Evolutionary conservation across 2,329 filamentous ascomycete genomes (phyloP), one percentile per base, ranked within the genome.

Genomic region (Diaporthe capsici): DNA sequence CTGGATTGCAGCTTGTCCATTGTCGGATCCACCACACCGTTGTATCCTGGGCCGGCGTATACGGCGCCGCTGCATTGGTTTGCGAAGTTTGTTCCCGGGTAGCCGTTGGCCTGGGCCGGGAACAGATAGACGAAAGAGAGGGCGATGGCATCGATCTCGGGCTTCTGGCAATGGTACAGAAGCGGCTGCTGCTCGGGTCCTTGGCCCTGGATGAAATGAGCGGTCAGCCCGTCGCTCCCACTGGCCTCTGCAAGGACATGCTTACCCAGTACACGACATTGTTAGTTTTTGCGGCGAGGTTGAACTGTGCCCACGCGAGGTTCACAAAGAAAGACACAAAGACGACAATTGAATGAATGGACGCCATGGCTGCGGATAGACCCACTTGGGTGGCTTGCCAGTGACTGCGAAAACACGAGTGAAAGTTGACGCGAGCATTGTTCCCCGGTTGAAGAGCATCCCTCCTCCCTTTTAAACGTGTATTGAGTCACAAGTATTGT

Each of bases 191-290:
- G 85, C 71, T 82, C 80, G 2, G 82, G 79, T 71, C 85, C 86
- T 82, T 85, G 82, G 44, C 86, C 85, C 85, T 87, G 73, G 70
- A 10, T 13, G 7, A 6, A 17, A 65, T 47, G 10, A 57, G 4
- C 12, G 47, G 49, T 75, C 15, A 67, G 68, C 49, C 73, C 12
- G 73, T 68, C 2, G 31, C 20, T 63, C 9, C n/a, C 13, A 22
- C 75, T 2, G 63, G 25, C 12, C 49, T 42, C 22, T 25, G 31
- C 17, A 8, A 5, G 4, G 25, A 25, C 8, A 22, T 0, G 34
- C 80, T 75, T 81, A 86, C 85, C 79, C 84, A 87, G 77, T 87
- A 87, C 5, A 86, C 81, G 10, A 82, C 85, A 47, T 87, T 81
- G 76, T 87, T 87, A 55, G 81, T 81, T 71, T 84, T 84, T 0